phyloP scores from a whole-genome alignment of 2,329 filamentous ascomycete species.

The Cladophialophora psammophila region DNA sequence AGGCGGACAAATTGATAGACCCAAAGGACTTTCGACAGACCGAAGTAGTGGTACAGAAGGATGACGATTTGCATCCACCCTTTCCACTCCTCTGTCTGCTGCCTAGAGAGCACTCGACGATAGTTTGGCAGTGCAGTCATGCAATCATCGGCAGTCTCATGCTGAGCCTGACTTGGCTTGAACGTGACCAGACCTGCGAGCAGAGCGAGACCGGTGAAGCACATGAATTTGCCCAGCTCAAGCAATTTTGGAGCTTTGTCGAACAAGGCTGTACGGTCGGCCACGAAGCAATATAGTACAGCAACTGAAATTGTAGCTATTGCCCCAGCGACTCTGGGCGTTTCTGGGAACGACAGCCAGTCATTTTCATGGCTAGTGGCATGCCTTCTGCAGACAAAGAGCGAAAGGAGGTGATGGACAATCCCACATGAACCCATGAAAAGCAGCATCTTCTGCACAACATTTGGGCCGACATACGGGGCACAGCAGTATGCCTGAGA shows the following conservation, averaged over 20 bases:
- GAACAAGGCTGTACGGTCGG: constrained; percentile 63
- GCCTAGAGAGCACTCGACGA: constrained; percentile 57
- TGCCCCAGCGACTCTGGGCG: neutral
- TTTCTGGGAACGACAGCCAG: neutral
- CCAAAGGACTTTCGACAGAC: constrained; percentile 58
- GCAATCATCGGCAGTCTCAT: neutral
- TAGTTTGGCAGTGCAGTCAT: neutral
- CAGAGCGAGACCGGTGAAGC: constrained; percentile 40
- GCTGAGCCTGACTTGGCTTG: neutral
- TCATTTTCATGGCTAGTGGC: neutral
- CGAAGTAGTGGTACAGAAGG: constrained; percentile 66
- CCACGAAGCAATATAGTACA: constrained; percentile 58
- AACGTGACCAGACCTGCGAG: constrained; percentile 32
- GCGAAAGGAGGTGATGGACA: constrained; percentile 13
- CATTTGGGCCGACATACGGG: constrained; percentile 46
- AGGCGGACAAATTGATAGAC: constrained; percentile 64
- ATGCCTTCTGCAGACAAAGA: constrained; percentile 7
- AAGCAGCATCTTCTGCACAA: constrained; percentile 42
- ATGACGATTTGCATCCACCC: constrained; percentile 68
- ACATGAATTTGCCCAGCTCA: constrained; percentile 30
- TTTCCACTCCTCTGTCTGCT: constrained; percentile 71
- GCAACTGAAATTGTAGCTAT: constrained; percentile 38
- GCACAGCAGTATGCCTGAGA: constrained; percentile 63
- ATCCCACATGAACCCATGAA: constrained; percentile 26
- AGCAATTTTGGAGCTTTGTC: constrained; percentile 59